Conservation (phyloP, 192 early-diverging fungal species). For the Gorgonomyces haynaldii region DNA sequence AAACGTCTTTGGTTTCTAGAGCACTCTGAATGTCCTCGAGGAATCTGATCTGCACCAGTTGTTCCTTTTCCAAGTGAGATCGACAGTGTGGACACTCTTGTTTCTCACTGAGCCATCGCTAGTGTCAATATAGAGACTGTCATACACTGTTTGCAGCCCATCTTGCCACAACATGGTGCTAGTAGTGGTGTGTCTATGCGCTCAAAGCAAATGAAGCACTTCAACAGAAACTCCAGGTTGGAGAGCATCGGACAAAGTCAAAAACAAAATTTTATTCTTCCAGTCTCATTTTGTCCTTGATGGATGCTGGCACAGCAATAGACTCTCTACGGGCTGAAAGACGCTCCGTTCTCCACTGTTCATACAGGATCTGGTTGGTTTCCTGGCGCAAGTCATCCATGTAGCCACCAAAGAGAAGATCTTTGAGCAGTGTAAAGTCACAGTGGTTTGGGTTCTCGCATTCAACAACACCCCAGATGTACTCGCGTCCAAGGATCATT, state of each 20-base stretch:
- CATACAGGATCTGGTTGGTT: constrained; percentile 34
- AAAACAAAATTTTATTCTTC: too few relatives aligned
- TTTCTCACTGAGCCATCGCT: constrained; percentile 33
- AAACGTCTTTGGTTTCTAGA: constrained; percentile 4
- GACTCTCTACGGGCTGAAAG: too few relatives aligned
- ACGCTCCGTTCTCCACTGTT: constrained; percentile 43
- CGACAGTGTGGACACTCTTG: constrained; percentile 38
- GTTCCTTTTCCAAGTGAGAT: constrained; percentile 4
- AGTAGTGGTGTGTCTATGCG: constrained; percentile 25
- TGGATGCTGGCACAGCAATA: too few relatives aligned
- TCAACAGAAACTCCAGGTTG: too few relatives aligned
- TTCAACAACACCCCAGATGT: constrained; percentile 36
- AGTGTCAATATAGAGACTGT: constrained; percentile 9
- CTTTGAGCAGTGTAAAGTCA: constrained; percentile 29
- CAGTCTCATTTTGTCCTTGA: too few relatives aligned
- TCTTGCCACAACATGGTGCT: constrained; percentile 32
- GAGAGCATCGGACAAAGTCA: too few relatives aligned
- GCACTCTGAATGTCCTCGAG: constrained; percentile 25
- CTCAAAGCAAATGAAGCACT: constrained; percentile 42
- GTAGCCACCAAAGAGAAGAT: constrained; percentile 27
- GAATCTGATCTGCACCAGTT: constrained; percentile 35
- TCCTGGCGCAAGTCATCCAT: constrained; percentile 27
- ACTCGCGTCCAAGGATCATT: constrained; percentile 23
- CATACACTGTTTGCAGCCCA: constrained; percentile 34
- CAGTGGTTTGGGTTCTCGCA: constrained; percentile 35